These are phyloP conservation scores for Colletotrichum tofieldiae DNA, from an alignment of 2,329 filamentous ascomycete species.

Conservation along the genomic window DNA sequence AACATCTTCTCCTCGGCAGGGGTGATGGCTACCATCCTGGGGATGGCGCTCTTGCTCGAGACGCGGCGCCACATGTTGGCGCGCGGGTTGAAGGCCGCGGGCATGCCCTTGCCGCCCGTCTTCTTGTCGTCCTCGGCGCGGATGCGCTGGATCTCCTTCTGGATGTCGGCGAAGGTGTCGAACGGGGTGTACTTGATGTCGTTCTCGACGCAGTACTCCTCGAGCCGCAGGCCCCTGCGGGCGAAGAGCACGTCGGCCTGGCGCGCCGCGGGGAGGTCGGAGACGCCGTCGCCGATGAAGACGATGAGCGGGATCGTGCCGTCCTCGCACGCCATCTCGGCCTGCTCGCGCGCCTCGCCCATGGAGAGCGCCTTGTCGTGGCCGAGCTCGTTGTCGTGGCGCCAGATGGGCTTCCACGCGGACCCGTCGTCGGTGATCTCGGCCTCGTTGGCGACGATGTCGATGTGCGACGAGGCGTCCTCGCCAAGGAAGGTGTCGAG, in stretches of 20 bases:
- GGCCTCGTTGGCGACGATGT: conserved; percentile 79
- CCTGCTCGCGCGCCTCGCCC: conserved; percentile 70
- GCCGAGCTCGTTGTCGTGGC: conserved; percentile 75
- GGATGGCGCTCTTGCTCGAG: conserved; percentile 70
- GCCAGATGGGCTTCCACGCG: conserved; percentile 77
- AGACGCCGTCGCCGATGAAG: conserved; percentile 80
- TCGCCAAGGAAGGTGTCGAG: conserved; percentile 77
- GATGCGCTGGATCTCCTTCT: conserved; percentile 72
- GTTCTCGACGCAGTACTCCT: conserved; percentile 77
- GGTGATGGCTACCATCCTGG: conserved; percentile 50
- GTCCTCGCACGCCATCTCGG: conserved; percentile 69
- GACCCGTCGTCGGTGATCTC: conserved; percentile 71
- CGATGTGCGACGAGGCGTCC: conserved; percentile 70
- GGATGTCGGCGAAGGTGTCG: conserved; percentile 78
- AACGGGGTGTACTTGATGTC: conserved; percentile 73
- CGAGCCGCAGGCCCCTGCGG: conserved; percentile 74
- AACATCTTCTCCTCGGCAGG: conserved; percentile 75
- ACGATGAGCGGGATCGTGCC: conserved; percentile 77
- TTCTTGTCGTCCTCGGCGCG: conserved; percentile 72
- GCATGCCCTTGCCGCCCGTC: conserved; percentile 73
- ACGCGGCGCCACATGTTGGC: conserved; percentile 78
- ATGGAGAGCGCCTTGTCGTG: conserved; percentile 79
- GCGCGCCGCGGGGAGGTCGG: conserved; percentile 75
- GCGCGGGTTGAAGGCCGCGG: conserved; percentile 75
- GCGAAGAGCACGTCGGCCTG: conserved; percentile 80